Base-by-base conservation (phyloP, 2,329 filamentous ascomycete species). In the Furcasterigmium furcatum region DNA sequence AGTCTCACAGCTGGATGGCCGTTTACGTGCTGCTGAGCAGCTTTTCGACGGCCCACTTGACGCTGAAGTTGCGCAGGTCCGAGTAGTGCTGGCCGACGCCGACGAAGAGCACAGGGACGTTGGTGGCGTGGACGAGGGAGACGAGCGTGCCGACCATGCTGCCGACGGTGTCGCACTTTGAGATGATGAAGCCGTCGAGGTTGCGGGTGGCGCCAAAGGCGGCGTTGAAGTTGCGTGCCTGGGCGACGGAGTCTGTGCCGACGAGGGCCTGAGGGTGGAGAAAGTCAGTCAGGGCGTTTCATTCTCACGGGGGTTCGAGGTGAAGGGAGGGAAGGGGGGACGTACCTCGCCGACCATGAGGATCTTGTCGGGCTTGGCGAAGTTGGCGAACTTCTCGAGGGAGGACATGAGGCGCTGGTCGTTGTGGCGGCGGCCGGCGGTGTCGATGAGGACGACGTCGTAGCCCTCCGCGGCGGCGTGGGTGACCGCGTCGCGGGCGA, bases 101-200 rank as follows among this genome's bases (percentile, higher is more conserved):
- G 54, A 99, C 79, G 62, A 99, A 99, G 10, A 97, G 78, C 18
- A 99, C 91, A 0, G 95, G 95, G 38, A 99, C 95, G 22, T 92
- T 90, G 4, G 95, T 99, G 4, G 94, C 92, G 70, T 97, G 92
- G 32, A 99, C 92, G 74, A 99, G 92, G 63, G 89, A 96, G 51
- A 99, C 94, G 52, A 99, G 74, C 3, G 92, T 96, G 55, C 80
- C 91, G 36, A 96, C 91, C 91, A 97, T 97, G 70, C 96, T 92
- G n/a, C 94, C 95, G 30, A 99, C 95, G 0, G 94, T 99, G 70
- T 99, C 94, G 65, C 94, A 97, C 69, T 99, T 99, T 49, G 87
- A 92, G 57, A 99, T 96, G 62, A 99, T 96, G 67, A 99, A 99
- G 6, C 94, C 94, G 67, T 99, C 95, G 30, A 99, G 77, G 22